These are phyloP conservation scores for Wickerhamiella australiensis DNA, from an alignment of 805 yeast genomes.

Conservation along the genomic window DNA sequence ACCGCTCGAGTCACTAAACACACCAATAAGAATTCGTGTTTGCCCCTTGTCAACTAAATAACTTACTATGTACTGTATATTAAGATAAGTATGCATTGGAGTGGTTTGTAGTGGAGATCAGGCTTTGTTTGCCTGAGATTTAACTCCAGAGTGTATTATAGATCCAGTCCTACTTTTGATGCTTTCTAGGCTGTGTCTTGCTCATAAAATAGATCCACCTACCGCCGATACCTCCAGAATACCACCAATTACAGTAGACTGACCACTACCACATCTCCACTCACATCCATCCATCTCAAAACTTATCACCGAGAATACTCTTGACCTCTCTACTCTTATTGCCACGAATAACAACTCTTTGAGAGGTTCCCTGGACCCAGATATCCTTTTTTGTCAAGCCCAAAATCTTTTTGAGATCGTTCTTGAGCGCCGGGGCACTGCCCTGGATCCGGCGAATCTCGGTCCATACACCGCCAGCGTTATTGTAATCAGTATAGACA, in stretches of 20 bases:
- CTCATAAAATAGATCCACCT: too few species aligned
- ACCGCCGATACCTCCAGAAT: too few species aligned
- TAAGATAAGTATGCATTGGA: too few species aligned
- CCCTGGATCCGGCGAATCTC: slow-evolving; percentile 65
- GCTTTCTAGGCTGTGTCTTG: background rate
- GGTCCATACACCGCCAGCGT: slow-evolving; percentile 51
- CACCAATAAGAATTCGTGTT: too few species aligned
- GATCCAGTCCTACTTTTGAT: too few species aligned
- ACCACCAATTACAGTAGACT: too few species aligned
- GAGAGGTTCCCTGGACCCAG: slow-evolving; percentile 39
- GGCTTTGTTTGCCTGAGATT: too few species aligned
- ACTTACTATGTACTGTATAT: background rate
- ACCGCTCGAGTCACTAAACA: too few species aligned
- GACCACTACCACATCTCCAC: too few species aligned
- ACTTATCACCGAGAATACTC: slow-evolving; percentile 26
- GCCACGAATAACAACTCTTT: slow-evolving; percentile 43
- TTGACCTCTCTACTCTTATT: slow-evolving; percentile 32
- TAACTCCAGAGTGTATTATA: too few species aligned
- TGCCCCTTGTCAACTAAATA: background rate
- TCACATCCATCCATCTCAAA: too few species aligned
- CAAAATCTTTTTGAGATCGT: slow-evolving; percentile 46
- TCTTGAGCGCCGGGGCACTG: slow-evolving; percentile 49
- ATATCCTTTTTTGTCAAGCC: slow-evolving; percentile 37
- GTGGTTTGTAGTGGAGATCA: too few species aligned
- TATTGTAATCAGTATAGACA: slow-evolving; percentile 60